These are phyloP conservation scores for Lathyrus tuberosus DNA, from an alignment of 306 rosid genomes.

Conservation along the genomic window DNA sequence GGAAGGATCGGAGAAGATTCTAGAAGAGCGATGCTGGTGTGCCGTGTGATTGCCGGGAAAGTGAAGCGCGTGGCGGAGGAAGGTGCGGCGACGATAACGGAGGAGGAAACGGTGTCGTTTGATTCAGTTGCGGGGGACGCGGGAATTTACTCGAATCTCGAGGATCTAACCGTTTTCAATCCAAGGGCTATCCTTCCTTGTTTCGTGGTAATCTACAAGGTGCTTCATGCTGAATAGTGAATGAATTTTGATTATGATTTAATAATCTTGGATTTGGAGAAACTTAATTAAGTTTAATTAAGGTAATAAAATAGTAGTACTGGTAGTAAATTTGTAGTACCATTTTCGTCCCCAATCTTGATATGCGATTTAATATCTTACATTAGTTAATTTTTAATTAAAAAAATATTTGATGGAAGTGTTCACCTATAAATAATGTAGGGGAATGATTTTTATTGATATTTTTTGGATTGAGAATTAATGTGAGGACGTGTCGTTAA, in stretches of 20 bases:
- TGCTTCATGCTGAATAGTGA: conserved; percentile 36
- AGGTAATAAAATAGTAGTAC: neutral
- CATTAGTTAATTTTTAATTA: neutral
- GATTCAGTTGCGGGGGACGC: conserved; percentile 75
- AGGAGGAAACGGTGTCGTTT: conserved; percentile 60
- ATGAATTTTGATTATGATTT: neutral
- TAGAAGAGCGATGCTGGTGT: conserved; percentile 85
- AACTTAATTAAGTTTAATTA: neutral
- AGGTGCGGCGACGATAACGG: conserved; percentile 16
- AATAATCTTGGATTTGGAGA: neutral
- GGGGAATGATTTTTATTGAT: neutral
- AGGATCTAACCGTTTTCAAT: conserved; percentile 75
- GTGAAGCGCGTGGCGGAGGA: conserved; percentile 72
- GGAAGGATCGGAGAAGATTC: conserved; percentile 28
- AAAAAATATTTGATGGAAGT: neutral
- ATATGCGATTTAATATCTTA: neutral
- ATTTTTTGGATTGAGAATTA: neutral
- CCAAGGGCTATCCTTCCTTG: conserved; percentile 94
- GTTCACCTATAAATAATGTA: conserved; percentile 8
- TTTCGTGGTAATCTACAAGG: conserved; percentile 84
- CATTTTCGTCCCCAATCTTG: conserved; percentile 24
- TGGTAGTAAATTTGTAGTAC: neutral
- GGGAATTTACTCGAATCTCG: conserved; percentile 80
- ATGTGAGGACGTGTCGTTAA: conserved; percentile 2
- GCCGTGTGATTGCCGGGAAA: conserved; percentile 93